phyloP scores from a whole-genome alignment of 306 rosid species.

The Arachis stenosperma region DNA sequence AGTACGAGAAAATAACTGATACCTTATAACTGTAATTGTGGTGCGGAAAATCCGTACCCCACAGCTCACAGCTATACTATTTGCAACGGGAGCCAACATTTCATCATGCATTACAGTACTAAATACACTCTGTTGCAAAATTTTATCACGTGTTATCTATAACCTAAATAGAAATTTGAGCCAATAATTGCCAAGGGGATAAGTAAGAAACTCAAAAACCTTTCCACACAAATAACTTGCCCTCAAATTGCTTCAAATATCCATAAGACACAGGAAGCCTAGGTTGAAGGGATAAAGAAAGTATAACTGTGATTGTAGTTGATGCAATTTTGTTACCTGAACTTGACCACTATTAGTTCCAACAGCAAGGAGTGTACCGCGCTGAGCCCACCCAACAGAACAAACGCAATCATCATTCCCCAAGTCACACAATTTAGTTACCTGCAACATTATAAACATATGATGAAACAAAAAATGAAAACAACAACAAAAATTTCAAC shows the following conservation, averaged over 20 bases:
- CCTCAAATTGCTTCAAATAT: neutral
- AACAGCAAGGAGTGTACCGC: constrained; percentile 79
- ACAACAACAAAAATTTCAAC: neutral
- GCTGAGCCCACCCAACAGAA: constrained; percentile 93
- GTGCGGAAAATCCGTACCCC: neutral
- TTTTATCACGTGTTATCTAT: no score
- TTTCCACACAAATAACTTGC: neutral
- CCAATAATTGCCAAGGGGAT: neutral
- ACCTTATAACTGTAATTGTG: neutral
- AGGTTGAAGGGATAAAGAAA: neutral
- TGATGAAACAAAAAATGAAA: neutral
- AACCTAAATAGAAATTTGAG: neutral
- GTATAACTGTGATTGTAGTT: neutral
- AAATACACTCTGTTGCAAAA: no score
- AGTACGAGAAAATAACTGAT: neutral
- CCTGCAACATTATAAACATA: constrained; percentile 53
- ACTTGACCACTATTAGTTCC: constrained; percentile 87
- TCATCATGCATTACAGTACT: no score
- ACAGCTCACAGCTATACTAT: neutral
- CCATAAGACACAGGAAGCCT: neutral
- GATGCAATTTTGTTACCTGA: constrained; percentile 52
- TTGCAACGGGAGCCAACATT: neutral
- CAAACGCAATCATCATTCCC: constrained; percentile 80
- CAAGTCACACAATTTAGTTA: constrained; percentile 84
- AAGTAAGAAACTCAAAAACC: neutral